These are phyloP conservation scores for Cladophialophora carrionii DNA, from an alignment of 2,329 filamentous ascomycete genomes.

Conservation along the genomic window DNA sequence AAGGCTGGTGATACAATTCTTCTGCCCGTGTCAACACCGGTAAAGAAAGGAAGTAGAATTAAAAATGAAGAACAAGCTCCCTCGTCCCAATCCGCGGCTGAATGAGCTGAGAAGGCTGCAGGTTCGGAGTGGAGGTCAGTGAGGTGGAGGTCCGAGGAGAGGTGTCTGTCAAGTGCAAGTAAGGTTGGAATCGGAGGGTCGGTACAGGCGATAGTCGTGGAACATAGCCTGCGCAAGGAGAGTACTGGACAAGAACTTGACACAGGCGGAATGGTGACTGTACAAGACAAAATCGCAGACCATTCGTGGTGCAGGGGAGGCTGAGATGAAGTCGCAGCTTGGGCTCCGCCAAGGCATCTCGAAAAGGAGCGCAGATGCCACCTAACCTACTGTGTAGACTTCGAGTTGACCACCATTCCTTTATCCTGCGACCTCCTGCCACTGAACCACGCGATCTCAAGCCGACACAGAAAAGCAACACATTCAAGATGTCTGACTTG, in stretches of 20 bases:
- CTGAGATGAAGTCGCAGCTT: slow-evolving; percentile 4
- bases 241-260: neutral
- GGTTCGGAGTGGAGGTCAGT: neutral
- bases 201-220: neutral
- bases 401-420: neutral
- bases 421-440: neutral
- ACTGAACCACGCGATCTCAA: neutral
- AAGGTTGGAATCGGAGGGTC: neutral
- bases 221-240: neutral
- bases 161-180: neutral
- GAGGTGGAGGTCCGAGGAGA: neutral
- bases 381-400: neutral
- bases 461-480: neutral
- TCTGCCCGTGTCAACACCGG: slow-evolving; percentile 13
- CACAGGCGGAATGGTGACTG: neutral
- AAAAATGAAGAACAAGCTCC: neutral
- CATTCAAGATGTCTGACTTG: slow-evolving; percentile 56
- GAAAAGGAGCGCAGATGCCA: slow-evolving; percentile 1
- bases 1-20: slow-evolving; percentile 28
- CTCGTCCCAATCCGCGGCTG: neutral
- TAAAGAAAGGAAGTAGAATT: slow-evolving; percentile 15
- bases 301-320: neutral
- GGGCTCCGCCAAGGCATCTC: slow-evolving; percentile 1
- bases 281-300: neutral
- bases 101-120: neutral